Evolutionary conservation across 2,329 filamentous ascomycete species (phyloP), one percentile per base, ranked within the genome.

Genomic region (Endoconidiophora polonica): DNA sequence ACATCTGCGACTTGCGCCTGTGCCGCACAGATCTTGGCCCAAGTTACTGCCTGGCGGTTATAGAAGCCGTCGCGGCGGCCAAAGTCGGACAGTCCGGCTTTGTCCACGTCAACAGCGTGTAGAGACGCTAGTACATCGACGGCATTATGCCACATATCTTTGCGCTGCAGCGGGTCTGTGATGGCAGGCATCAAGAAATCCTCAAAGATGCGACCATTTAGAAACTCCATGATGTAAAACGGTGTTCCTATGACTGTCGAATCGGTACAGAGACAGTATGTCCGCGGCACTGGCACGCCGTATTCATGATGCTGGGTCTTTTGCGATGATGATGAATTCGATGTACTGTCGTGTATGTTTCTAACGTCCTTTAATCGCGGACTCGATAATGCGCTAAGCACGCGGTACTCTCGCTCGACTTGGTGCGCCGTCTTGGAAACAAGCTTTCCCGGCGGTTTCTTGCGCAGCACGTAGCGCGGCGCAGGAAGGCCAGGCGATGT

Each of bases 191-290:
- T 80, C 29, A 81, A 70, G 41, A 87, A 82, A 65, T 96, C 86
- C 60, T 90, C 85, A 60, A 96, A 86, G 66, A 95, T 94, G 59
- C 91, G 81, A 18, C 91, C 91, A 60, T 94, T 83, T 54, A 96
- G 72, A 63, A 91, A 96, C 63, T 86, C 81, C 91, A 98, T 96
- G 60, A 96, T 81, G 68, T 98, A 96, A 65, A 96, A 98, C 4
- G 87, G 77, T 5, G 88, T 96, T 50, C 88, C 91, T 55, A 96
- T 72, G 37, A 96, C 72, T 52, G 65, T 67, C 39, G 72, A 68
- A 66, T 96, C 88, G 64, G 93, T 83, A 66, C 91, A 98, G 16
- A 96, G 74, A 59, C 81, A 83, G 63, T 86, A 82, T 9, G 86
- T 77, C 62, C 76, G 81, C 3, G 91, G 91, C 0, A 94, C 86